Evolutionary conservation across 257 asterid species (phyloP).

Genomic region (Thymus mandschuricus): DNA sequence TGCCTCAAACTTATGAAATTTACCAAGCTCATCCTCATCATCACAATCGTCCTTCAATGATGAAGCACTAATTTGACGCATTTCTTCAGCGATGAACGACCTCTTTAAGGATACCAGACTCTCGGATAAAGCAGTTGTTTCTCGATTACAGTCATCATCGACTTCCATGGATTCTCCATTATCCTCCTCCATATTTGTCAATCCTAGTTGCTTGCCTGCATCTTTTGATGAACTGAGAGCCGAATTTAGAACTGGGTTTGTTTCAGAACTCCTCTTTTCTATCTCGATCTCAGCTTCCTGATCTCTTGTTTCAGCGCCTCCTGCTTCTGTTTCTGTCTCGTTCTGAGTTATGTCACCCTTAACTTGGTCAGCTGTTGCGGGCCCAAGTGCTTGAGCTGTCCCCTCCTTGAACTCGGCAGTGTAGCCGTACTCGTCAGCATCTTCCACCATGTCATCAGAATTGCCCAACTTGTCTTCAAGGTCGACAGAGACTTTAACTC

Average conservation of each 20-base stretch:
- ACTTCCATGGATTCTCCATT: conserved; percentile 47
- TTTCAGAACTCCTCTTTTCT: conserved; percentile 54
- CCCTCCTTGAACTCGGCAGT: conserved; percentile 85
- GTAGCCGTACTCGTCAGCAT: conserved; percentile 85
- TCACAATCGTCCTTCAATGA: conserved; percentile 32
- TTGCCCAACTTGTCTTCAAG: conserved; percentile 51
- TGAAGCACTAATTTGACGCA: conserved; percentile 40
- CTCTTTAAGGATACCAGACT: conserved; percentile 60
- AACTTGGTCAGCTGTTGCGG: conserved; percentile 85
- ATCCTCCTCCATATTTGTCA: conserved; percentile 46
- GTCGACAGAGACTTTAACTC: conserved; percentile 83
- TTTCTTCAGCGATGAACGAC: conserved; percentile 55
- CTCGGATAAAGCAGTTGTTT: conserved; percentile 39
- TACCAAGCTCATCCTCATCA: conserved; percentile 63
- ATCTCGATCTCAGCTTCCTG: conserved; percentile 50
- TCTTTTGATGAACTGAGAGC: conserved; percentile 40
- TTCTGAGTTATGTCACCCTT: conserved; percentile 53
- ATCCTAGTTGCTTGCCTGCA: conserved; percentile 36
- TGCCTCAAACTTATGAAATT: conserved; percentile 48
- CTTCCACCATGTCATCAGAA: conserved; percentile 59
- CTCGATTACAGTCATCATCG: conserved; percentile 39
- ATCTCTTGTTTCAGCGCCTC: conserved; percentile 41
- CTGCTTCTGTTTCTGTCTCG: conserved; percentile 57
- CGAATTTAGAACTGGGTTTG: conserved; percentile 41
- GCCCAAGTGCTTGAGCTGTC: conserved; percentile 95